Conservation (phyloP, 768 basidiomycete species). For the Boletales sp. region DNA sequence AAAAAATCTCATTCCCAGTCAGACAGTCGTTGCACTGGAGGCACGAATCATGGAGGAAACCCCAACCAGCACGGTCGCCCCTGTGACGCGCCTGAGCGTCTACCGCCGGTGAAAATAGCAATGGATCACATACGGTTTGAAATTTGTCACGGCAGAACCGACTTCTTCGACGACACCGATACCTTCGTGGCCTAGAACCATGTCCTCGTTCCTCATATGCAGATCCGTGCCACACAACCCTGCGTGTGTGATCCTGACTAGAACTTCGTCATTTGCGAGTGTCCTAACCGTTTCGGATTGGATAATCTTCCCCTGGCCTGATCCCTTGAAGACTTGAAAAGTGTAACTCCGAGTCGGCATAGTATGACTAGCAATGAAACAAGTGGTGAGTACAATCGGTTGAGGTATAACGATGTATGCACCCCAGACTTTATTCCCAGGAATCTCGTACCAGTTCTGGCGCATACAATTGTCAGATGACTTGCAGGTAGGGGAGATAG, state of each 20-base stretch:
- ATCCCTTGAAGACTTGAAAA: slow-evolving; percentile 24
- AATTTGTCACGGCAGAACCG: slow-evolving; percentile 28
- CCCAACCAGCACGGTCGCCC: slow-evolving; percentile 37
- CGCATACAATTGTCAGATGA: too few species aligned
- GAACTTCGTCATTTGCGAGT: slow-evolving; percentile 27
- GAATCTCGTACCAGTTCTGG: neutral
- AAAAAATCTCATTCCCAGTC: slow-evolving; percentile 30
- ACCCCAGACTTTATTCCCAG: neutral
- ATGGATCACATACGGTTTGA: slow-evolving; percentile 29
- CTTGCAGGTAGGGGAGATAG: too few species aligned
- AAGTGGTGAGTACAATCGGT: neutral
- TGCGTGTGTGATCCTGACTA: slow-evolving; percentile 31
- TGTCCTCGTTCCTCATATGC: slow-evolving; percentile 29
- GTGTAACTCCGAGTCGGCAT: slow-evolving; percentile 7
- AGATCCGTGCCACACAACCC: slow-evolving; percentile 40
- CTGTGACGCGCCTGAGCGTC: slow-evolving; percentile 9
- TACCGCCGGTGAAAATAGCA: too few species aligned
- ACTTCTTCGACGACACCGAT: slow-evolving; percentile 32
- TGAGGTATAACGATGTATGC: neutral
- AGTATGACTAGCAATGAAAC: neutral
- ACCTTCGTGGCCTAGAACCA: slow-evolving; percentile 41
- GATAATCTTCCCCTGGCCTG: slow-evolving; percentile 6
- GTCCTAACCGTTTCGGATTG: slow-evolving; percentile 9
- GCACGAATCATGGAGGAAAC: slow-evolving; percentile 32
- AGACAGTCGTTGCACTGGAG: slow-evolving; percentile 32